Evolutionary conservation across 202 grass and related monocot genomes (phyloP).

Genomic region (Alloteropsis angusta): DNA sequence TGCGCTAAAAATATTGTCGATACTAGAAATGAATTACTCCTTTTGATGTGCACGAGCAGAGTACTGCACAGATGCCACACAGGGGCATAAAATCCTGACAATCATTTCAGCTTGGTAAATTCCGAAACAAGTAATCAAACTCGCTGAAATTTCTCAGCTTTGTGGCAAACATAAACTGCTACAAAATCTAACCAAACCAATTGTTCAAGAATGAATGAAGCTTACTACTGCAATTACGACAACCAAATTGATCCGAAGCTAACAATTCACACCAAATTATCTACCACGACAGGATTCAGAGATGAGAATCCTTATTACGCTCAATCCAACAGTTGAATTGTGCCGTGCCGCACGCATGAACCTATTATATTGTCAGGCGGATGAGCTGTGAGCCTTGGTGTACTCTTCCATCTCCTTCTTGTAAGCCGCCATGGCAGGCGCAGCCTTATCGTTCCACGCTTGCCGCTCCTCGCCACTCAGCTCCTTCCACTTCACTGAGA

Average conservation of each 20-base stretch:
- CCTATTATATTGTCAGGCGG: not conserved
- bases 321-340: constrained; percentile 5
- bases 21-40: not conserved
- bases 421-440: constrained; percentile 38
- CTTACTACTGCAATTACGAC: not conserved
- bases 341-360: not conserved
- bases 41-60: no score
- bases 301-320: constrained; percentile 12
- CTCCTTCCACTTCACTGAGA: constrained; percentile 93
- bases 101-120: no score
- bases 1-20: not conserved
- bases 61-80: no score
- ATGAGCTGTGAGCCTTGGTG: constrained; percentile 41
- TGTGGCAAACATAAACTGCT: not conserved
- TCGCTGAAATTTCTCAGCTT: not conserved
- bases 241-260: not conserved
- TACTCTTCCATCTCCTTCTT: constrained; percentile 64
- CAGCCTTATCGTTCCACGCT: constrained; percentile 54
- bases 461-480: constrained; percentile 44
- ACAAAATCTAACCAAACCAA: no score
- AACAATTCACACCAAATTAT: not conserved
- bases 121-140: no score
- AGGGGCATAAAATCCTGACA: no score
- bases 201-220: no score
- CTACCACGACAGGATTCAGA: constrained; percentile 22